Base-by-base conservation (phyloP, 495 filamentous ascomycete genomes). In the Penicillium cataractarum region DNA sequence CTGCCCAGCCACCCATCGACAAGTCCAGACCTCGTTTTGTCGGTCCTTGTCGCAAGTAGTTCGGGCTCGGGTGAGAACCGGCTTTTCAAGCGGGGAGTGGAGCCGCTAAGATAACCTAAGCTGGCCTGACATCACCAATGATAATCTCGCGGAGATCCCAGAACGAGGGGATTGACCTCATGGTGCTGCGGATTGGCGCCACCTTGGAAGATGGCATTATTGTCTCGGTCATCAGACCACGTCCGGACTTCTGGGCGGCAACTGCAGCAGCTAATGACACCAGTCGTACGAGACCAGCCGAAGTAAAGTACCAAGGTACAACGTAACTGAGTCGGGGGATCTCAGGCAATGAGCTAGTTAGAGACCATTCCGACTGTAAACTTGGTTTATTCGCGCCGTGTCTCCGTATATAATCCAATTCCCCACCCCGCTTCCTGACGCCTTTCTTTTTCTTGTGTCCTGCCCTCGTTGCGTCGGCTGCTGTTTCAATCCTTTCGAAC, bases 161-260 rank as follows among this genome's bases (percentile, higher is more conserved):
- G 17, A 46, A 46, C 46, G 53, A 56, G 33, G 57, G 12, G 24
- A 26, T 58, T 58, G 57, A 58, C 57, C 57, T 58, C 57, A 56
- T 57, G 21, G 32, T 49, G 29, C 51, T 29, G 29, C 46, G 29
- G 39, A 31, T 50, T 50, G 39, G 55, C 55, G 55, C 55, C 55
- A 48, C 40, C 40, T 21, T 29, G 24, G n/a, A 26, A 24, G 17
- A 17, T 24, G 22, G 35, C 35, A n/a, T 8, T n/a, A 46, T 27
- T 12, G 10, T 57, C 13, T 15, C 40, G 21, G 55, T 57, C 55
- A 57, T 57, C 39, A 42, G 55, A 48, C 40, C 55, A 42, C n/a
- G 54, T 24, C 37, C 24, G 40, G 2, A 31, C 22, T 56, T n/a
- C 10, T 15, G 21, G 44, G 44, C n/a, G 40, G 42, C 21, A 22